Base-by-base conservation (phyloP, 108 stramenopile species). In the Bacterosira constricta region DNA sequence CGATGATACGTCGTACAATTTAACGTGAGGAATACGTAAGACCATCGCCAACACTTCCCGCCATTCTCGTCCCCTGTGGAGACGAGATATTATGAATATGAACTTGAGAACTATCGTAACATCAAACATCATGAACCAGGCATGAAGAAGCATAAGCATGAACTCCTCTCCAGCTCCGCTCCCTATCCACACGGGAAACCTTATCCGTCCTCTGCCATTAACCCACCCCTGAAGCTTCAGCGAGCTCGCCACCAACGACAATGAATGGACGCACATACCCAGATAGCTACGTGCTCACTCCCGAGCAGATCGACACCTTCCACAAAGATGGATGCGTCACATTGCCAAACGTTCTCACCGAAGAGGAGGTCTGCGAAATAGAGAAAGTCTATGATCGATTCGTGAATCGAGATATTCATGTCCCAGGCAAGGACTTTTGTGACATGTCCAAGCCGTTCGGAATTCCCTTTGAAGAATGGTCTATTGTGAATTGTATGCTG, bases 371-470 rank as follows among this genome's bases (percentile, higher is more conserved):
- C 1, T 37, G 55, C n/a, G 65, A 81, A 60, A 57, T 88, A 15
- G 73, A 68, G 38, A 47, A 17, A 12, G 67, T 79, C n/a, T 88
- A 80, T 52, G 82, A 84, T 54, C 42, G 63, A 18, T 88, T 86
- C 65, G 30, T 86, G 7, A 52, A 54, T 10, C 61, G 85, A 37
- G 83, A 85, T 37, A 82, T 83, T 38, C 41, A 44, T 26, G 84
- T 86, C 6, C 83, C 83, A 12, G 88, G 85, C 15, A 86, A 82
- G 63, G 83, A 88, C 58, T 88, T 88, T 63, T 82, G 85, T 56
- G 88, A 86, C 69, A 88, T 88, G 87, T 56, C 51, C 4, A 75
- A 86, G 63, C 83, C 82, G 30, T 88, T 88, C 54, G 88, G 77
- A 37, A 64, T 75, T 11, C 81, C 88, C 18, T 80, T 82, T 29